A percentile compares a stretch with the other conserved stretches of the same genome.
Conservation (phyloP, 495 filamentous ascomycete genomes). For the Venustampulla echinocandica region DNA sequence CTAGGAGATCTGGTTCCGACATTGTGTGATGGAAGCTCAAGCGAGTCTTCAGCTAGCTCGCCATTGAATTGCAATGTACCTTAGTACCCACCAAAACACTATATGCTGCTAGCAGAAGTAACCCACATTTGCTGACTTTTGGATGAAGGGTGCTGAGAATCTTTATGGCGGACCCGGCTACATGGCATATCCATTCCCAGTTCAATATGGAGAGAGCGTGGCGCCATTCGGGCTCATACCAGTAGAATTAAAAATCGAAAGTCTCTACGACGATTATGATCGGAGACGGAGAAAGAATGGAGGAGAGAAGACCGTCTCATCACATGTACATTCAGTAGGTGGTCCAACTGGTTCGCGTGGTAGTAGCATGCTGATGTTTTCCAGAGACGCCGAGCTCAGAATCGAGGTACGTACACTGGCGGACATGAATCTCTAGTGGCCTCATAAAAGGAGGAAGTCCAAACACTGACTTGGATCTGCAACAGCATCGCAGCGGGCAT, state of each 20-base stretch:
- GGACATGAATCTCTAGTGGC: background rate
- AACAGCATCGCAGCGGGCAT: conserved; percentile 86
- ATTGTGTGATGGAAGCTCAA: conserved; percentile 22
- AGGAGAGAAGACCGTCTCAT: conserved; percentile 19
- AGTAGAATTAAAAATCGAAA: conserved; percentile 23
- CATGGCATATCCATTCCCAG: conserved; percentile 19
- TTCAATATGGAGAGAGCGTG: conserved; percentile 17
- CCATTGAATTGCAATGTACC: conserved; percentile 21
- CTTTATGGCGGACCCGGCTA: conserved; percentile 17
- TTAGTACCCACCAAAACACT: background rate
- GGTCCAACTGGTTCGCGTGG: background rate
- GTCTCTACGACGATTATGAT: conserved; percentile 21
- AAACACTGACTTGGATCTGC: conserved; percentile 7
- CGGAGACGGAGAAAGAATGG: conserved; percentile 18
- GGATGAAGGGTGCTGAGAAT: conserved; percentile 16
- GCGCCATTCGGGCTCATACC: conserved; percentile 20
- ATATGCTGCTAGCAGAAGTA: background rate
- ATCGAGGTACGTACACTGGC: conserved; percentile 3
- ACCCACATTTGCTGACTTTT: background rate
- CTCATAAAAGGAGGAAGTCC: background rate
- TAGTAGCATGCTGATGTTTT: background rate
- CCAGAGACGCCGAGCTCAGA: conserved; percentile 23
- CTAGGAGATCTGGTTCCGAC: background rate
- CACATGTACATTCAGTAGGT: conserved; percentile 24
- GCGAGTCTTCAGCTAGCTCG: conserved; percentile 23